A percentile compares a stretch with the other conserved stretches of the same genome.
These are phyloP conservation scores for Penicillium sp. DNA, from an alignment of 2,329 filamentous ascomycete genomes.

Conservation along the genomic window DNA sequence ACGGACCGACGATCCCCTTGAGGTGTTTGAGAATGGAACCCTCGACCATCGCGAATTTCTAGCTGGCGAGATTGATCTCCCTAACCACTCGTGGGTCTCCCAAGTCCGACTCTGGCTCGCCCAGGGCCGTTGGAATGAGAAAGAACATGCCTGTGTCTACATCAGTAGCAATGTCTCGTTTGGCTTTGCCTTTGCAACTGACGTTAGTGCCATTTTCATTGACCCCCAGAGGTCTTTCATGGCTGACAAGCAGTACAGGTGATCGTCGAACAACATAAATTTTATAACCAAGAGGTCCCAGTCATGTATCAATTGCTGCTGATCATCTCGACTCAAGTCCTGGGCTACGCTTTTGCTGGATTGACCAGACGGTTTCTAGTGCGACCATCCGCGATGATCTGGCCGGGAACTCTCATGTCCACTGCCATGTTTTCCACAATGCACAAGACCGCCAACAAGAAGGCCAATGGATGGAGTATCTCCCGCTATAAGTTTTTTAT, in stretches of 20 bases:
- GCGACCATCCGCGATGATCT: conserved; percentile 84
- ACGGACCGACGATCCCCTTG: conserved; percentile 54
- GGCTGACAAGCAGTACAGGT: conserved; percentile 45
- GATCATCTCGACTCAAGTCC: conserved; percentile 80
- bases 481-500: conserved; percentile 84
- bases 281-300: conserved; percentile 78
- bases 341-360: conserved; percentile 84
- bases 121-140: conserved; percentile 82
- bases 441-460: conserved; percentile 80
- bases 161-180: conserved; percentile 89
- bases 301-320: conserved; percentile 79
- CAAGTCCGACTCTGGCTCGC: conserved; percentile 70
- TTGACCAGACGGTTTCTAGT: conserved; percentile 79
- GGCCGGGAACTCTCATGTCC: conserved; percentile 85
- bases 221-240: background rate
- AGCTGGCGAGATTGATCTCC: conserved; percentile 9
- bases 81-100: conserved; percentile 26
- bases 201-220: conserved; percentile 50
- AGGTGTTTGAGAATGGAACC: conserved; percentile 60
- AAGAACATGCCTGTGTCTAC: conserved; percentile 85
- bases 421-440: conserved; percentile 86
- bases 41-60: conserved; percentile 47
- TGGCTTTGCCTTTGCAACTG: conserved; percentile 84
- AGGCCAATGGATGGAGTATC: conserved; percentile 78
- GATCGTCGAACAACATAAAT: conserved; percentile 85